Base-by-base conservation (phyloP, 352 stramenopile species). In the Phytophthora niederhauseri region DNA sequence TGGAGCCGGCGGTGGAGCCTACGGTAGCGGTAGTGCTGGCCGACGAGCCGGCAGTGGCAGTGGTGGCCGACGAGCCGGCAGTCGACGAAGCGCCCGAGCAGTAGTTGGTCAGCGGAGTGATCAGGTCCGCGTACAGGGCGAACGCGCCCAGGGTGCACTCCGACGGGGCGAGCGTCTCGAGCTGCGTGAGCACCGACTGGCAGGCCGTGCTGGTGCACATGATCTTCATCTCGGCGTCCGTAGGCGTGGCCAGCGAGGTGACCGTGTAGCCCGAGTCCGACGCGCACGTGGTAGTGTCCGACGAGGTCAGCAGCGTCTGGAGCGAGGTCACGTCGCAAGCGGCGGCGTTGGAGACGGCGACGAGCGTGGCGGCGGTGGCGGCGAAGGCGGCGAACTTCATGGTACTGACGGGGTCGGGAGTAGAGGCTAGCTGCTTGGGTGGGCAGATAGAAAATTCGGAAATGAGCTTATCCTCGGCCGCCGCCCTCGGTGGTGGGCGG, bases 201-300 rank as follows among this genome's bases (percentile, higher is more conserved):
- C 75, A 82, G 6, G 68, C 59, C 22, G 62, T 57, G 65, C 53
- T 76, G 24, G 65, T 57, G 65, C 75, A 82, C 64, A 82, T 82
- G 54, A 63, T 52, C 24, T 50, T 17, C 57, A 76, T 58, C 63
- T 76, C 30, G 31, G 59, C 52, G 26, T 69, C 62, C n/a, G 70
- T 66, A 6, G 75, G 75, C n/a, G 70, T 60, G 34, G 49, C 20
- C 45, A 80, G 59, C 56, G 75, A 82, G 19, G 65, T 76, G 38
- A 77, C 58, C 12, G 59, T 56, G 62, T 82, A 82, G 22, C 68
- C 68, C 5, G 75, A 82, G 36, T 73, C 65, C 24, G 59, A 51
- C 30, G 60, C 26, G 53, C 75, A 82, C 45, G 54, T 61, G 26
- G 61, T 77, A 31, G 57, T 72, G 53, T 73, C 59, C 41, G 49